Evolutionary conservation across 192 early-diverging fungal species (phyloP), one percentile per base, ranked within the genome.

Genomic region (Globomyces pollinis-pini): DNA sequence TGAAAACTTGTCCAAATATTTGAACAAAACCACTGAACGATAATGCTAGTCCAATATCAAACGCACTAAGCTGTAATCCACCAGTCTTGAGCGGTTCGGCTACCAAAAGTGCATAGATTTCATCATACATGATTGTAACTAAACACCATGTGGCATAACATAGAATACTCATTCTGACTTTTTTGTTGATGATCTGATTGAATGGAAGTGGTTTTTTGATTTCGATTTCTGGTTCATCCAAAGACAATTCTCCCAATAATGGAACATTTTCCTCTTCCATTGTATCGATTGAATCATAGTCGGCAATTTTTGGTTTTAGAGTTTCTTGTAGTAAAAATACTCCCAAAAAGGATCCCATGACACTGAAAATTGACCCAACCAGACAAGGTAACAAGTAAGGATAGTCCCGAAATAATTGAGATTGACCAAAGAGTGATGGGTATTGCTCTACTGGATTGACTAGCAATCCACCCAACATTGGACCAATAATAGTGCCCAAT

Each of bases 311-410:
- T 11, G 50, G 32, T 34, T 34, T 51, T n/a, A n/a, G 42, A 4
- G 88, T 82, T 53, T 88, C 86, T 21, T 88, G 66, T 16, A 91
- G 55, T 50, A 68, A 80, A 57, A 84, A 72, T 18, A 72, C 68
- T 1, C 84, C 86, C 12, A 84, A 52, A 1, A 41, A 8, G 11
- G 55, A 24, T 29, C 38, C 55, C 0, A 57, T 31, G n/a, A 39
- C 28, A 15, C 81, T 78, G 4, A 88, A 67, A 13, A 75, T 38
- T 1, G 85, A 72, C 9, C 84, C 81, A 4, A 88, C 64, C 26
- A 84, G 55, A 38, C 89, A 89, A 6, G 89, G 87, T 2, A 91
- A 75, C 33, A 87, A 69, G 47, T 90, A 91, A 0, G 90, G 90
- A 44, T 78, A 87, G 1, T 65, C 35, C 24, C 60, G 66, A 24